Base-by-base conservation (phyloP, 2,329 filamentous ascomycete genomes). In the Ilyonectria mors-panacis region DNA sequence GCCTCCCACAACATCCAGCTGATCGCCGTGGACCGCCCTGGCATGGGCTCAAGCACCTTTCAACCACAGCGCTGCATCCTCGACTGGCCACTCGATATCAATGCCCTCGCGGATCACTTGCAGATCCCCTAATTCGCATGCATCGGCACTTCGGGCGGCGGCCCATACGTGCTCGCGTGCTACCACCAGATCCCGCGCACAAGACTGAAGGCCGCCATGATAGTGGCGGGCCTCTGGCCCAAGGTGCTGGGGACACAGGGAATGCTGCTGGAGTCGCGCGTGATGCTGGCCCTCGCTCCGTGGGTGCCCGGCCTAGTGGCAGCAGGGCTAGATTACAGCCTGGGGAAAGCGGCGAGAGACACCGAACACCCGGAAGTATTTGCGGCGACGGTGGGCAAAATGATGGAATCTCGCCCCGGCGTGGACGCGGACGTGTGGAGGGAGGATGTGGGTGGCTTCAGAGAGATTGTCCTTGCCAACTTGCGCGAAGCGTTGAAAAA, bases 11-110 rank as follows among this genome's bases (percentile, higher is more conserved):
- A 65, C 9, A 65, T 79, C 6, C 76, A 76, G 30, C 45, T 82
- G 33, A 71, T 83, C 21, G 72, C 77, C 7, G 70, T 77, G 2
- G 80, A 82, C 61, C 77, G 81, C 2, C 81, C 81, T 0, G 81
- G 81, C 17, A 79, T 78, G 30, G 81, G 80, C 17, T 63, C 77
- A 15, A 81, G 79, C 35, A 76, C 80, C 9, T 76, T 74, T 33
- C 73, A 78, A 51, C 72, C 75, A 6, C 64, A 63, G 26, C 70
- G 77, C 21, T 65, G 54, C 37, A 65, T 78, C 15, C 48, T 73
- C n/a, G 75, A 79, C 68, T 78, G 71, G 67, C 71, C 76, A 1
- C 57, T 47, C 37, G 77, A 79, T 51, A 69, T 79, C 19, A 66
- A 63, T n/a, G 71, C 66, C 1, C 72, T 80, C 23, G 78, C 76